Base-by-base conservation (phyloP, 176 grass and related monocot genomes). In the Triticum timopheevii region DNA sequence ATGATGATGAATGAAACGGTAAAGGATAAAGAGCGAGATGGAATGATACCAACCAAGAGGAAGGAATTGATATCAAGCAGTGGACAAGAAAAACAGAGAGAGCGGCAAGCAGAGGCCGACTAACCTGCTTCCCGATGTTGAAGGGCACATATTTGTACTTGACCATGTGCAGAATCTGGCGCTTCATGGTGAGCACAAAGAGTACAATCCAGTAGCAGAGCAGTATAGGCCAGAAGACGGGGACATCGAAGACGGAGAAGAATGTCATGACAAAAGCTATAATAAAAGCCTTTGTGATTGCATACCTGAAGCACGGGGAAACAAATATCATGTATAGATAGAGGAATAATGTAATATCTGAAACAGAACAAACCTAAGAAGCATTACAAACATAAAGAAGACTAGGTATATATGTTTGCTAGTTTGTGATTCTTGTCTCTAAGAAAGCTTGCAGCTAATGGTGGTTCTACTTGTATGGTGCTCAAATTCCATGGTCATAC, bases 231-330 rank as follows among this genome's bases (percentile, higher is more conserved):
- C 96, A 98, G 86, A 98, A 98, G 35, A 95, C 96, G 62, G 96
- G 96, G 15, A 98, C 96, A 69, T 98, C 96, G 70, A 98, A 98
- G n/a, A 98, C 93, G 20, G 91, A 94, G 78, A 98, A 95, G 90
- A 95, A 98, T 20, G 93, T 95, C 96, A 98, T 98, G 47, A 93
- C 72, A 89, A 98, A 93, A 79, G 93, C 96, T 84, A 98, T 20
- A 35, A 91, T 65, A 85, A 98, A 93, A 83, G 96, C 96, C 88
- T 95, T 98, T 84, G 96, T 95, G 82, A 98, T 98, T 62, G 93
- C 88, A 83, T 98, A 98, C 96, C 93, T 95, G 90, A 31, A 31
- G 31, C 35, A 8, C 11, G 42, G 73, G 36, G 7, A 73, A 42
- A 75, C 25, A 4, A 16, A 54, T 74, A 56, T 64, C 27, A 90